Evolutionary conservation across 352 stramenopile genomes (phyloP).

Genomic region (Globisporangium recalcitrans): DNA sequence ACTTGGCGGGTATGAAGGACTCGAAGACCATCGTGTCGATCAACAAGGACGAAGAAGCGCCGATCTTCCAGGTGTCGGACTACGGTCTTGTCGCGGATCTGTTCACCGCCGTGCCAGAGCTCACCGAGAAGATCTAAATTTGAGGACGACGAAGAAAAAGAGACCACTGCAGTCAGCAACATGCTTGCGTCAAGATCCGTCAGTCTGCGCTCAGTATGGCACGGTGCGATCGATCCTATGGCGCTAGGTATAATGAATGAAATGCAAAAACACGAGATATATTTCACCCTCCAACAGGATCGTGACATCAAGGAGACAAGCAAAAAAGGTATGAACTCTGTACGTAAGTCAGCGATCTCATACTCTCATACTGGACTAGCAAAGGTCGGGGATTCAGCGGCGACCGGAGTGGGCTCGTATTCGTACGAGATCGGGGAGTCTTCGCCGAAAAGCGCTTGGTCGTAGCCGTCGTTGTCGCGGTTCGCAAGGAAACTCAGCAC

Average conservation of each 20-base stretch:
- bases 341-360: too few species aligned
- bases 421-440: slow-evolving; percentile 16
- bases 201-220: neutral
- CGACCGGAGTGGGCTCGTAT: slow-evolving; percentile 14
- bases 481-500: slow-evolving; percentile 9
- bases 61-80: slow-evolving; percentile 99
- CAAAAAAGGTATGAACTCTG: neutral
- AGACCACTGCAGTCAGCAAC: neutral
- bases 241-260: slow-evolving; percentile 8
- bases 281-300: slow-evolving; percentile 1
- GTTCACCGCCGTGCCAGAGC: slow-evolving; percentile 95
- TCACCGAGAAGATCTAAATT: slow-evolving; percentile 96
- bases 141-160: slow-evolving; percentile 2
- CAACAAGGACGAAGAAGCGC: slow-evolving; percentile 99
- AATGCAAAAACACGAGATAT: slow-evolving; percentile 9
- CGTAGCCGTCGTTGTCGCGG: slow-evolving; percentile 11
- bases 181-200: slow-evolving; percentile 3
- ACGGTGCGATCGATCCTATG: neutral
- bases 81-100: slow-evolving; percentile 98
- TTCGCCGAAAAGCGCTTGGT: slow-evolving; percentile 13
- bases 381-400: neutral
- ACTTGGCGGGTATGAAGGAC: slow-evolving; percentile 99
- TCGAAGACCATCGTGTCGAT: slow-evolving; percentile 99
- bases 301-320: neutral
- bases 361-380: slow-evolving; percentile 4